A percentile compares a stretch with the other conserved stretches of the same genome.
These are phyloP conservation scores for Rhododendron kiyosumense DNA, from an alignment of 148 eudicot species.

Conservation along the genomic window DNA sequence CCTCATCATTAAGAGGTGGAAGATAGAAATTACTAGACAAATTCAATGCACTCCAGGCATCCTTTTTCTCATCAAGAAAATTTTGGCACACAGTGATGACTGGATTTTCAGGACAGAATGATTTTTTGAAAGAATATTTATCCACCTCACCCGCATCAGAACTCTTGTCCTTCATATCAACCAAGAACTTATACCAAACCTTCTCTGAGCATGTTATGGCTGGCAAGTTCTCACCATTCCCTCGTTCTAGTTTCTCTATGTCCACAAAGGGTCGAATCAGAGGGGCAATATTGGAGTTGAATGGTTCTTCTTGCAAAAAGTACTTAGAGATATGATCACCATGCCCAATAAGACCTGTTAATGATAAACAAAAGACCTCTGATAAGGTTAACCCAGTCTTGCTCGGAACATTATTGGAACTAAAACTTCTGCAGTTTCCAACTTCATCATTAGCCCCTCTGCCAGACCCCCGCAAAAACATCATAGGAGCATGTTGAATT, in stretches of 20 bases:
- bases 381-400: conserved; percentile 59
- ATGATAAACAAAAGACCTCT: conserved; percentile 76
- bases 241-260: conserved; percentile 18
- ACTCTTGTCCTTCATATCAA: conserved; percentile 30
- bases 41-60: conserved; percentile 51
- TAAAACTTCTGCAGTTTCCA: conserved; percentile 12
- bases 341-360: conserved; percentile 75
- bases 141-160: conserved; percentile 13
- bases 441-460: conserved; percentile 21
- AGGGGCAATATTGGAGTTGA: conserved; percentile 29
- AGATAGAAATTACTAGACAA: conserved; percentile 53
- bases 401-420: conserved; percentile 12
- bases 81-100: conserved; percentile 56
- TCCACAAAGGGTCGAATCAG: conserved; percentile 19
- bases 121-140: conserved; percentile 25
- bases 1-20: conserved; percentile 82
- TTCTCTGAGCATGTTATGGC: conserved; percentile 34
- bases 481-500: conserved; percentile 61
- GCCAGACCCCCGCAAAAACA: conserved; percentile 22
- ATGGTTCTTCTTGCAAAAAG: conserved; percentile 42
- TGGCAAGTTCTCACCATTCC: conserved; percentile 19
- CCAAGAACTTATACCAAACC: conserved; percentile 57
- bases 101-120: conserved; percentile 71
- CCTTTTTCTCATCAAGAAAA: conserved; percentile 45
- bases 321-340: conserved; percentile 75